Evolutionary conservation across 768 basidiomycete genomes (phyloP).

Genomic region (Rossbeevera mucosa): DNA sequence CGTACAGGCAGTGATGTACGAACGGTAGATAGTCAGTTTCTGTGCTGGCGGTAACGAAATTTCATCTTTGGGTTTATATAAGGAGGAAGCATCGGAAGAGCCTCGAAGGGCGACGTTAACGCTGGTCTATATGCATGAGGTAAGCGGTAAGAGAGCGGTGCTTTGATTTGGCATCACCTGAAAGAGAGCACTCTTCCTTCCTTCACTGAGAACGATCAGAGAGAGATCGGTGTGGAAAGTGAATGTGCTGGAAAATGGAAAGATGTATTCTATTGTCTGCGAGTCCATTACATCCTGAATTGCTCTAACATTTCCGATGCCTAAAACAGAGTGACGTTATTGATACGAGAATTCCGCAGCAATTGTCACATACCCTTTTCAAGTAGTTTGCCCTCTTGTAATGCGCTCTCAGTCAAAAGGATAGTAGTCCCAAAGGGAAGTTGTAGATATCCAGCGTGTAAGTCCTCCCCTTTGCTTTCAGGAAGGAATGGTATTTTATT

Average conservation of each 20-base stretch:
- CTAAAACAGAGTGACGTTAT: constrained; percentile 30
- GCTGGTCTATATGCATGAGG: constrained; percentile 44
- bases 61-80: constrained; percentile 48
- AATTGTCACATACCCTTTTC: constrained; percentile 37
- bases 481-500: constrained; percentile 59
- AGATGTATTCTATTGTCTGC: constrained; percentile 69
- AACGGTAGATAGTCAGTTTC: constrained; percentile 52
- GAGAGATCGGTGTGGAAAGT: constrained; percentile 69
- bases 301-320: constrained; percentile 58
- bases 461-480: constrained; percentile 63
- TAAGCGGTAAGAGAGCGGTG: neutral
- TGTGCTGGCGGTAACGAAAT: constrained; percentile 45
- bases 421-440: constrained; percentile 57
- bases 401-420: constrained; percentile 59
- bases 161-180: constrained; percentile 39
- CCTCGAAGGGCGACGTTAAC: constrained; percentile 48
- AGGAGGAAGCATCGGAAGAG: constrained; percentile 18
- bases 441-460: constrained; percentile 72
- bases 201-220: constrained; percentile 59
- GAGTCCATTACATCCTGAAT: constrained; percentile 58
- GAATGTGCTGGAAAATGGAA: constrained; percentile 67
- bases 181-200: constrained; percentile 69
- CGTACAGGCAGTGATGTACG: constrained; percentile 58
- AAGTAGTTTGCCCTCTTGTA: constrained; percentile 63
- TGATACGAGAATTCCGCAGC: neutral